Percentiles rank a stretch among this genome's conserved stretches.
These are phyloP conservation scores for Cornus florida DNA, from an alignment of 148 eudicot species.

Conservation along the genomic window DNA sequence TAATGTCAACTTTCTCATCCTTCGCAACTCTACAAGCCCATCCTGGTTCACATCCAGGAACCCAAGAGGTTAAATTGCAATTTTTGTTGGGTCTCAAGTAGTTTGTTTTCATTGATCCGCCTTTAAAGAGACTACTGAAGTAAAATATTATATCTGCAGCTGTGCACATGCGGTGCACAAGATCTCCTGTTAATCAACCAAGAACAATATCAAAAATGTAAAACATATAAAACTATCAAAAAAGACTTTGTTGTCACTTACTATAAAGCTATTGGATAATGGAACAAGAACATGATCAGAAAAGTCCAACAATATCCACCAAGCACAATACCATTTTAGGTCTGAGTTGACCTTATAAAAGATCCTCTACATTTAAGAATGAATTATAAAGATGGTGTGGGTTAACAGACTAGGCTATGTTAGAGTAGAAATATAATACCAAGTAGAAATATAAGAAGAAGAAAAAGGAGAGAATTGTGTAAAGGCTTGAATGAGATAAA, in stretches of 20 bases:
- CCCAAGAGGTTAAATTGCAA: slow-evolving; percentile 75
- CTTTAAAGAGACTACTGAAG: slow-evolving; percentile 40
- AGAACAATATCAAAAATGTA: not conserved
- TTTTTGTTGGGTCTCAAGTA: slow-evolving; percentile 59
- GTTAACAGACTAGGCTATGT: not conserved
- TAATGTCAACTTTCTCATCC: slow-evolving; percentile 43
- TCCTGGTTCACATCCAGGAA: slow-evolving; percentile 91
- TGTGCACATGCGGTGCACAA: slow-evolving; percentile 64
- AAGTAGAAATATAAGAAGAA: no score
- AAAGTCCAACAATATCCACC: no score
- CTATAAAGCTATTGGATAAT: not conserved
- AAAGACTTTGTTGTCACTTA: not conserved
- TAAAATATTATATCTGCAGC: slow-evolving; percentile 65
- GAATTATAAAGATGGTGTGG: not conserved
- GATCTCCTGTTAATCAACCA: slow-evolving; percentile 44
- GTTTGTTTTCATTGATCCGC: slow-evolving; percentile 27
- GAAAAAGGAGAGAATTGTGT: no score
- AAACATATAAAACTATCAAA: not conserved
- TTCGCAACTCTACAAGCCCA: slow-evolving; percentile 72
- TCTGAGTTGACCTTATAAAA: not conserved
- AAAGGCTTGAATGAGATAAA: no score
- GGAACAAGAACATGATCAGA: not conserved
- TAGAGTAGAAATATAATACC: no score
- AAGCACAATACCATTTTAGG: not conserved
- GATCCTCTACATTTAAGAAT: not conserved